Base-by-base conservation (phyloP, 108 stramenopile species). In the Skeletonema menzelii region DNA sequence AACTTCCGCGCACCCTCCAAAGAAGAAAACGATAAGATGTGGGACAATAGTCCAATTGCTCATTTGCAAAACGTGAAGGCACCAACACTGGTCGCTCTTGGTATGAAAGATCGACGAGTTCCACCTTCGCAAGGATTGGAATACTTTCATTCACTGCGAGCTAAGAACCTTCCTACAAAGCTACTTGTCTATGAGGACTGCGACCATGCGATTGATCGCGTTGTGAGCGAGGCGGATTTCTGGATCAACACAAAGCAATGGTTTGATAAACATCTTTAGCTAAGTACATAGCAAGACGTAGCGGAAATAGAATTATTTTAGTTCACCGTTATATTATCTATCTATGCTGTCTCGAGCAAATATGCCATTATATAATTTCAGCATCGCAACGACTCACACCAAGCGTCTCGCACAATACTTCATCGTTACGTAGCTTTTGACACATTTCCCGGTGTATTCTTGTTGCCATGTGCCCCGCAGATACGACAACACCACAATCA, bases 1-100 rank as follows among this genome's bases (percentile, higher is more conserved):
- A 55, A 73, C 15, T 97, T 82, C 71, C 60, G 77, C 8, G 76
- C 89, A 28, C 85, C 93, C 4, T 84, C 63, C 11, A 66, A 59
- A 34, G 72, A 80, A 27, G 84, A 91, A 35, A 10, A 91, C 2
- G 47, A 14, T 15, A 63, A 49, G n/a, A 91, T 93, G 89, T 89
- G 84, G 71, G 82, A 88, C 14, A 82, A 76, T 31, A 77, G 75
- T 38, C 93, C 97, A 6, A 88, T 95, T 32, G 76, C 85, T 32
- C 69, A 90, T 53, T 67, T 90, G 28, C 63, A 83, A n/a, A 70
- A 80, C 46, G 93, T 95, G 15, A 85, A 82, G 60, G 91, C 95
- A 28, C 96, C 97, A 8, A 93, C 92, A 17, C 73, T 98, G 63
- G 66, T 98, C 8, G 92, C 88, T 14, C 67, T 97, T 15, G 97